These are phyloP conservation scores for Tricholoma sp. DNA, from an alignment of 768 basidiomycete genomes.

Conservation along the genomic window DNA sequence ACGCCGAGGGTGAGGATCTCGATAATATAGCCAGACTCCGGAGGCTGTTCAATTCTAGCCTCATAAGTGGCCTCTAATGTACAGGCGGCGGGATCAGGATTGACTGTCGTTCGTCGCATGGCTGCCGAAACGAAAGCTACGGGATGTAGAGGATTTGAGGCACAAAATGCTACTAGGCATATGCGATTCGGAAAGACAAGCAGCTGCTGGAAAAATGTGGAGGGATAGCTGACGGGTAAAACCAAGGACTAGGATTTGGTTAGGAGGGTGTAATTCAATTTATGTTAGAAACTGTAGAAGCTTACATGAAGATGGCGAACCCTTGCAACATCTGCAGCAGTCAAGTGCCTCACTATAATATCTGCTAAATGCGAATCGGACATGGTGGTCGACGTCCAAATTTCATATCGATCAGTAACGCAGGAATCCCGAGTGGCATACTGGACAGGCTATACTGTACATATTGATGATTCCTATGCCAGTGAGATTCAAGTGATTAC, in stretches of 20 bases:
- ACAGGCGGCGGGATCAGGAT: conserved; percentile 1
- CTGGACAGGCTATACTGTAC: too few relatives aligned
- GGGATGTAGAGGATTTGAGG: conserved; percentile 28
- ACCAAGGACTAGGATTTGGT: conserved; percentile 22
- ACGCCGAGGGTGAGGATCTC: conserved; percentile 53
- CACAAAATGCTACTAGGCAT: conserved; percentile 36
- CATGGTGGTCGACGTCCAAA: conserved; percentile 4
- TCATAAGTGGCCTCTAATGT: conserved; percentile 10
- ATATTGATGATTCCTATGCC: too few relatives aligned
- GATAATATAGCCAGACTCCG: conserved; percentile 12
- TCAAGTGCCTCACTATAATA: conserved; percentile 28
- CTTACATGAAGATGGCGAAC: conserved; percentile 40
- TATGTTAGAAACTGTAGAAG: conserved; percentile 6
- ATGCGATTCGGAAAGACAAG: conserved; percentile 33
- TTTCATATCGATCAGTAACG: background rate
- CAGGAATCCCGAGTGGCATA: background rate
- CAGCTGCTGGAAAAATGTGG: conserved; percentile 42
- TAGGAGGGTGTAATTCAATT: background rate
- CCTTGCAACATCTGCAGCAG: conserved; percentile 27
- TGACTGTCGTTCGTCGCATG: conserved; percentile 20
- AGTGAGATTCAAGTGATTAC: too few relatives aligned
- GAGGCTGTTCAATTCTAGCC: conserved; percentile 17
- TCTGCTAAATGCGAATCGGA: conserved; percentile 12
- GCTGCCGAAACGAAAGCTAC: conserved; percentile 43
- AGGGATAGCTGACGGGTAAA: conserved; percentile 36